Percentiles rank a stretch among this genome's conserved stretches.
Evolutionary conservation across 495 filamentous ascomycete species (phyloP).

Genomic region (Penicillium malachiteum): DNA sequence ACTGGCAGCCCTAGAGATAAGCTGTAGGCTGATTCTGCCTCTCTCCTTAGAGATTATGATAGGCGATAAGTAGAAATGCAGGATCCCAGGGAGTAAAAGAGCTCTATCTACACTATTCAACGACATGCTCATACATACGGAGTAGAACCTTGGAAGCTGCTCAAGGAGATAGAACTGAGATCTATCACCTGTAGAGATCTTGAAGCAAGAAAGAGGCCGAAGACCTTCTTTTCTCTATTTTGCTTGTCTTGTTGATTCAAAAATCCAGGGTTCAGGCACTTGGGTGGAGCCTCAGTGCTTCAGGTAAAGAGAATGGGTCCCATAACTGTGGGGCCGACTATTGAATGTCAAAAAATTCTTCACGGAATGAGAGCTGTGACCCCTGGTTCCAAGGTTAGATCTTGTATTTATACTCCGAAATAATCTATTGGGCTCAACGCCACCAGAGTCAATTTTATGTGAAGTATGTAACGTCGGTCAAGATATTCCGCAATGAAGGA

Average conservation of each 20-base stretch:
- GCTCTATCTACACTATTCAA: too few relatives aligned
- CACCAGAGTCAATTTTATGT: not conserved
- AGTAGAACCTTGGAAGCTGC: too few relatives aligned
- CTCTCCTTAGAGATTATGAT: too few relatives aligned
- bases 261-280: not conserved
- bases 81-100: too few relatives aligned
- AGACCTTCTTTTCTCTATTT: not conserved
- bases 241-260: not conserved
- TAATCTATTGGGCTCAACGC: not conserved
- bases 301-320: not conserved
- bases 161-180: too few relatives aligned
- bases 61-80: too few relatives aligned
- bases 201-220: too few relatives aligned
- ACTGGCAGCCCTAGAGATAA: too few relatives aligned
- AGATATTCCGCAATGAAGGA: not conserved
- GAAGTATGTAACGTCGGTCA: not conserved
- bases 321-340: not conserved
- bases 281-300: slow-evolving; percentile 1
- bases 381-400: not conserved
- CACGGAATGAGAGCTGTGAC: not conserved
- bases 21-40: too few relatives aligned
- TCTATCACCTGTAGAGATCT: too few relatives aligned
- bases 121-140: too few relatives aligned
- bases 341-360: not conserved
- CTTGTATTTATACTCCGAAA: too few relatives aligned